These are phyloP conservation scores for Phlegmacium glaucopus DNA, from an alignment of 768 basidiomycete genomes.

Conservation along the genomic window DNA sequence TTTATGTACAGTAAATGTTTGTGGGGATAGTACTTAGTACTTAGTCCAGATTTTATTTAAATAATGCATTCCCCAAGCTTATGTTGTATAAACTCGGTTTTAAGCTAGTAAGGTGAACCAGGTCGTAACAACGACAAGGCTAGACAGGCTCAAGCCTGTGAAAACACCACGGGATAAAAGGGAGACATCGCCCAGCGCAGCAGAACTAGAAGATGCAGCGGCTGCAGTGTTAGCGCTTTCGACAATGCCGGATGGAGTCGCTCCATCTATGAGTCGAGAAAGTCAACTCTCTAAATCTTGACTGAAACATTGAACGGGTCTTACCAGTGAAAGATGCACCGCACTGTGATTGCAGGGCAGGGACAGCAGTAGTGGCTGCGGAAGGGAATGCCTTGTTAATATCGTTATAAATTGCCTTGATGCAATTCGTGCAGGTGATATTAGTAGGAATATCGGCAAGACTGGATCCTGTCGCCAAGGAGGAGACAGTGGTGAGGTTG, in stretches of 20 bases:
- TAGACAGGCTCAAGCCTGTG: constrained; percentile 24
- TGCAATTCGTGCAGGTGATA: constrained; percentile 50
- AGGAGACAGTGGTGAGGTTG: constrained; percentile 27
- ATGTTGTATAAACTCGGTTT: constrained; percentile 2
- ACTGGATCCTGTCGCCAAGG: constrained; percentile 11
- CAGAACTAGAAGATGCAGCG: constrained; percentile 11
- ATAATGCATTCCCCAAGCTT: background rate
- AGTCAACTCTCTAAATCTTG: background rate
- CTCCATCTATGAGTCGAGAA: constrained; percentile 30
- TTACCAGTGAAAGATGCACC: constrained; percentile 52
- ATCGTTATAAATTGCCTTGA: constrained; percentile 49
- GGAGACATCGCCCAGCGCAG: constrained; percentile 11
- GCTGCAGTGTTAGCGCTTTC: constrained; percentile 28
- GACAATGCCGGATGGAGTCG: constrained; percentile 30
- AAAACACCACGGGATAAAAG: constrained; percentile 14
- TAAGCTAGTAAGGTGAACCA: constrained; percentile 32
- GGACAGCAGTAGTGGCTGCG: constrained; percentile 22
- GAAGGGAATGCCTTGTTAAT: constrained; percentile 32
- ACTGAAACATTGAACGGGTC: constrained; percentile 11
- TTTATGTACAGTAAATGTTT: no score
- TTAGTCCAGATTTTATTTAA: background rate
- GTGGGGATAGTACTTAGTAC: background rate
- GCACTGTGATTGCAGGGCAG: constrained; percentile 36
- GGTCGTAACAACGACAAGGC: constrained; percentile 29
- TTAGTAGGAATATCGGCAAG: constrained; percentile 26